Evolutionary conservation across 108 stramenopile genomes (phyloP).

Genomic region (Phaeodactylum tricornutum): DNA sequence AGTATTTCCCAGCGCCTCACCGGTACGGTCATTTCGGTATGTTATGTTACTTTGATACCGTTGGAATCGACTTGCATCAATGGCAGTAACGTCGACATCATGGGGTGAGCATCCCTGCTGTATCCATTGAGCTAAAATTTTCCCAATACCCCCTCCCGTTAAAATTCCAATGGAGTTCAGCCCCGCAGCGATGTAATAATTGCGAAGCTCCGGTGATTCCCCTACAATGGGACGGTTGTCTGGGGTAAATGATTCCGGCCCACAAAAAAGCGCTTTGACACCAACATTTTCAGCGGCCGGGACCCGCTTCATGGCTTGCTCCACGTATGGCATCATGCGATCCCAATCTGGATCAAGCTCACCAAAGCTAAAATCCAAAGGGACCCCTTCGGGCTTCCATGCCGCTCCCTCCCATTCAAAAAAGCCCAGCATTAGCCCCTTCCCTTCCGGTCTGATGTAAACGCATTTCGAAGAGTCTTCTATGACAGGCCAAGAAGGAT

Average conservation of each 20-base stretch:
- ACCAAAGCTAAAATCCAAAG: constrained; percentile 45
- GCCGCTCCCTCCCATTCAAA: constrained; percentile 56
- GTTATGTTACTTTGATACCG: constrained; percentile 33
- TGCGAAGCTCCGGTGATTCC: constrained; percentile 37
- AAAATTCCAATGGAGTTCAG: constrained; percentile 71
- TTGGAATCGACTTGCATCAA: constrained; percentile 52
- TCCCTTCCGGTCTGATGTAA: constrained; percentile 73
- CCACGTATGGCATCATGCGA: constrained; percentile 66
- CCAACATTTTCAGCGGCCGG: constrained; percentile 43
- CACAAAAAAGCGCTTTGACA: constrained; percentile 69
- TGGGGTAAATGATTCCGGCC: constrained; percentile 73
- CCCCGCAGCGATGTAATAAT: constrained; percentile 66
- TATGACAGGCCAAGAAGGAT: constrained; percentile 70
- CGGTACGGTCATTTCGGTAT: constrained; percentile 39
- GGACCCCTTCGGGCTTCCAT: constrained; percentile 45
- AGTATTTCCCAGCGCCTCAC: constrained; percentile 52
- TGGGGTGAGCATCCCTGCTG: constrained; percentile 24
- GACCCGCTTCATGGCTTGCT: constrained; percentile 41
- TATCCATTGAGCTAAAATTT: constrained; percentile 47
- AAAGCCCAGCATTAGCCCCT: constrained; percentile 65
- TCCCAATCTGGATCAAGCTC: constrained; percentile 70
- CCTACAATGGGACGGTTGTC: constrained; percentile 46
- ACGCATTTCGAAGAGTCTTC: constrained; percentile 55
- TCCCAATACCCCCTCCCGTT: constrained; percentile 57
- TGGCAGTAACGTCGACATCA: constrained; percentile 45